A percentile compares a stretch with the other conserved stretches of the same genome.
phyloP scores from a whole-genome alignment of 345 rosid genomes.

The Dipteronia dyeriana region DNA sequence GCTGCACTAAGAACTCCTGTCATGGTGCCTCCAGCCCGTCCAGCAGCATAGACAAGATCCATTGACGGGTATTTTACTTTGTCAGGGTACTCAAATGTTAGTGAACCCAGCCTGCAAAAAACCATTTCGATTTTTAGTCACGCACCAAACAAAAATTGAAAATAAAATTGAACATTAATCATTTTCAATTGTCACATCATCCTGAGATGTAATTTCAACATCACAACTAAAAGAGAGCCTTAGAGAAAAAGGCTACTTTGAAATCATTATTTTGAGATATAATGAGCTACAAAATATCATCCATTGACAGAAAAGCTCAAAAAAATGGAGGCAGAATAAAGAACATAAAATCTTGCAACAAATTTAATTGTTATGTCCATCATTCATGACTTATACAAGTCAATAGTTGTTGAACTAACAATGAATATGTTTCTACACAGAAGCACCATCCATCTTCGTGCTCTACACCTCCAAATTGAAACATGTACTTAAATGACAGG shows the following conservation, averaged over 20 bases:
- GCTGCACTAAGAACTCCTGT: conserved; percentile 99
- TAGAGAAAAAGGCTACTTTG: neutral
- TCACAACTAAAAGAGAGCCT: neutral
- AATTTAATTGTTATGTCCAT: neutral
- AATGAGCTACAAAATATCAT: neutral
- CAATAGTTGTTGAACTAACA: conserved; percentile 1
- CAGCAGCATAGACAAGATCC: conserved; percentile 96
- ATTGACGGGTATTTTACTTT: conserved; percentile 89
- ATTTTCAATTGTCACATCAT: neutral
- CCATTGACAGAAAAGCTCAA: neutral
- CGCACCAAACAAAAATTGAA: neutral
- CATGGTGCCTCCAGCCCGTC: conserved; percentile 99
- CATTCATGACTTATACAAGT: neutral
- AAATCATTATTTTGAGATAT: neutral
- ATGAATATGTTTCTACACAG: neutral
- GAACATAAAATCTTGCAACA: neutral
- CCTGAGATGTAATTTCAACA: neutral
- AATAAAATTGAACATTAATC: neutral
- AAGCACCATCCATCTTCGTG: neutral
- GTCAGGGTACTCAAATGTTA: conserved; percentile 88
- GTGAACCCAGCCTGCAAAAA: conserved; percentile 74
- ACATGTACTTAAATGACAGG: neutral
- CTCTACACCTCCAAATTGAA: neutral
- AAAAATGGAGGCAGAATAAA: neutral
- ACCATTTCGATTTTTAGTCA: neutral